Base-by-base conservation (phyloP, 768 basidiomycete species). In the Vishniacozyma victoriae region DNA sequence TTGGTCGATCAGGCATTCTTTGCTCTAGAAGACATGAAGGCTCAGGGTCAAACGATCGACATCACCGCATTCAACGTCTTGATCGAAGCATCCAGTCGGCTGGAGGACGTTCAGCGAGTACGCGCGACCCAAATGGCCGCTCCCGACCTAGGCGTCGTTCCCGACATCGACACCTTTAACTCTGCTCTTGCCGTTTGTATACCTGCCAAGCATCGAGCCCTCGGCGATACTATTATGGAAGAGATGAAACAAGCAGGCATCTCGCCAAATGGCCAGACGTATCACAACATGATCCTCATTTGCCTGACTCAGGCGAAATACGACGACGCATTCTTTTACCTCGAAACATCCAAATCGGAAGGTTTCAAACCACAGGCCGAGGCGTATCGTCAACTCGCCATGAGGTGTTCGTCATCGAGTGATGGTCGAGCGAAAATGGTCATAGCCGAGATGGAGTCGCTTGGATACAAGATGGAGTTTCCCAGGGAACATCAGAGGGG, bases 281-380 rank as follows among this genome's bases (percentile, higher is more conserved):
- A 82, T 69, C 79, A 82, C 59, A 75, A 76, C 25, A 77, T 89
- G 72, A 79, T 91, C 52, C 55, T 74, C 11, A 77, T 91, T 3
- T 84, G 82, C 62, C 76, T 91, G 13, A 81, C 82, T 0, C 83
- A 86, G 60, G 69, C 78, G 6, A 76, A 74, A 2, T 92, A 88
- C 70, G 87, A 90, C 62, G 86, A 88, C 52, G 86, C 87, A 0
- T 91, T 91, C 73, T 83, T 82, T 64, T 89, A 87, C 71, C 77
- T 93, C 25, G 87, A 90, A 67, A 84, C 86, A 74, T 87, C 88
- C 85, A 90, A 91, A 69, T 72, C 76, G 0, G 77, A 77, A 27
- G 75, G 75, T 7, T 74, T 80, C 59, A 59, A 74, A n/a, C 86
- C 88, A 0, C 47, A 54, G 1, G 40, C 44, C 20, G 60, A 62